Conservation (phyloP, 345 rosid species). For the Gynandropsis gynandra region DNA sequence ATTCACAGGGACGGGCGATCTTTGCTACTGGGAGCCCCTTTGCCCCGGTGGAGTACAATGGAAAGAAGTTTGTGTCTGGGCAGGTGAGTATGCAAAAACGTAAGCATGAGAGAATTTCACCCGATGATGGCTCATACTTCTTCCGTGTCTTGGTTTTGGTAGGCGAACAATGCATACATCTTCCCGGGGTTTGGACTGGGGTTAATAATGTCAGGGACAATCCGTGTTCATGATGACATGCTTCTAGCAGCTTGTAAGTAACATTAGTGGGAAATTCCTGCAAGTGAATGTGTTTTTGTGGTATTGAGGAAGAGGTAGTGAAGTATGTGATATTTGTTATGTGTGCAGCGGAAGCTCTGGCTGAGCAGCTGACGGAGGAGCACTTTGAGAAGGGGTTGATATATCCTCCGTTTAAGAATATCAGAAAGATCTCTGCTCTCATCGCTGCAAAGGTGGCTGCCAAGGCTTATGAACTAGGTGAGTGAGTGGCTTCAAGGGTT, state of each 20-base stretch:
- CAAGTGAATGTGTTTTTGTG: background rate
- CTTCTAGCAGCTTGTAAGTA: conserved; percentile 81
- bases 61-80: conserved; percentile 62
- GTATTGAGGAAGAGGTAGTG: background rate
- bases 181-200: conserved; percentile 98
- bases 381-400: conserved; percentile 75
- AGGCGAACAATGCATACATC: conserved; percentile 96
- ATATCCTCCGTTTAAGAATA: conserved; percentile 76
- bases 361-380: conserved; percentile 66
- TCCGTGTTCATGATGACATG: conserved; percentile 94
- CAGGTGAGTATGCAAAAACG: conserved; percentile 41
- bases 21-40: conserved; percentile 98
- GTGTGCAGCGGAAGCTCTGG: conserved; percentile 96
- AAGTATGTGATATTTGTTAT: background rate
- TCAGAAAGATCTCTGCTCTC: conserved; percentile 87
- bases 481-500: no score
- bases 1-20: conserved; percentile 73
- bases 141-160: conserved; percentile 19
- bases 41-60: conserved; percentile 60
- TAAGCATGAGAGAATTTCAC: conserved; percentile 5
- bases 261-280: background rate
- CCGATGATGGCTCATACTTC: conserved; percentile 15
- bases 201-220: conserved; percentile 86
- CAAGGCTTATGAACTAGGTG: conserved; percentile 90
- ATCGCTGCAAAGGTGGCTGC: conserved; percentile 89